Evolutionary conservation across 2,329 filamentous ascomycete genomes (phyloP).

Genomic region (Aureobasidium uvarum): DNA sequence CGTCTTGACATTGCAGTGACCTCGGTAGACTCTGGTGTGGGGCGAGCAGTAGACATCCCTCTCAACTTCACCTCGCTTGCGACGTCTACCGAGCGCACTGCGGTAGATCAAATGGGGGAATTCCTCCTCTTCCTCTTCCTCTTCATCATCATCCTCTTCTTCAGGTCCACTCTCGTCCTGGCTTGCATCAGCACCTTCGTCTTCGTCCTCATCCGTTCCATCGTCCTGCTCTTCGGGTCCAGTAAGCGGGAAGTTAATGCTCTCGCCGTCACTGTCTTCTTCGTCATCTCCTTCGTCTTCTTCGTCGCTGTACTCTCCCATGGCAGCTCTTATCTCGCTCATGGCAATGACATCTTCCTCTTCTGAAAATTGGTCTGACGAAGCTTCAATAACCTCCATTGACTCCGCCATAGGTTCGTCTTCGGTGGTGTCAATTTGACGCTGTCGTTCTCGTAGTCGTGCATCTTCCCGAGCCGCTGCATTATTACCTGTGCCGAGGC

Average conservation of each 20-base stretch:
- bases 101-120: conserved; percentile 45
- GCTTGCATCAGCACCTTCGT: conserved; percentile 30
- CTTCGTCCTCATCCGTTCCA: conserved; percentile 33
- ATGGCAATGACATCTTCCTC: conserved; percentile 26
- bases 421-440: conserved; percentile 48
- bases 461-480: conserved; percentile 46
- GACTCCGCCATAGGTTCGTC: conserved; percentile 41
- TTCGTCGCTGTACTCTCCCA: conserved; percentile 29
- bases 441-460: conserved; percentile 41
- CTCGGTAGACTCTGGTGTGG: conserved; percentile 58
- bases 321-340: conserved; percentile 26
- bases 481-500: conserved; percentile 49
- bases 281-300: conserved; percentile 23
- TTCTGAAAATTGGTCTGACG: conserved; percentile 27
- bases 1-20: conserved; percentile 65
- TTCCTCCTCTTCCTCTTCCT: conserved; percentile 42
- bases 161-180: conserved; percentile 30
- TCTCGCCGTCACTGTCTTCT: conserved; percentile 28
- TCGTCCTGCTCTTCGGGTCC: not conserved
- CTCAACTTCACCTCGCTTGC: conserved; percentile 53
- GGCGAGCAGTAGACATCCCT: conserved; percentile 54
- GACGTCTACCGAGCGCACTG: conserved; percentile 50
- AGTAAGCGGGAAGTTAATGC: not conserved
- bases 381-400: conserved; percentile 41
- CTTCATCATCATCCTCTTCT: conserved; percentile 31